phyloP scores from a whole-genome alignment of 805 yeast species.

The Pichia kluyveri region DNA sequence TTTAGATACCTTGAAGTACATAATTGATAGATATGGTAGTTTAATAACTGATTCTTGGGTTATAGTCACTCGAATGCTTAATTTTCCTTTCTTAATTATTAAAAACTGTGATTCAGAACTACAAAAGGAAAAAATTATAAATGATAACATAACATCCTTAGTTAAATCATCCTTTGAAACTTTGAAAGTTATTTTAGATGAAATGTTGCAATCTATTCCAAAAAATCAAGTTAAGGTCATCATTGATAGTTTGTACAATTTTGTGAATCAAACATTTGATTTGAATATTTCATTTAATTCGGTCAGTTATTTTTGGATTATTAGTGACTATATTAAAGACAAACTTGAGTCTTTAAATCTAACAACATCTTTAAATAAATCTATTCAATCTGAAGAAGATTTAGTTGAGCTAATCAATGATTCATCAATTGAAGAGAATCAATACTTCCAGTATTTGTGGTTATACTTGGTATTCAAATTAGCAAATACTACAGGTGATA shows the following conservation, averaged over 20 bases:
- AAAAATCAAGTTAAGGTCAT: slow-evolving; percentile 50
- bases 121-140: slow-evolving; percentile 26
- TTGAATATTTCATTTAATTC: slow-evolving; percentile 86
- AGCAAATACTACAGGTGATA: slow-evolving; percentile 54
- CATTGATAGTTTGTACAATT: slow-evolving; percentile 63
- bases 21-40: slow-evolving; percentile 74
- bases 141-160: slow-evolving; percentile 42
- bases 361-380: neutral
- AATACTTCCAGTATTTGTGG: slow-evolving; percentile 42
- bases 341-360: slow-evolving; percentile 14
- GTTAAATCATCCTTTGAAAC: slow-evolving; percentile 71
- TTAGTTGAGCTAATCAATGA: slow-evolving; percentile 10
- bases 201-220: slow-evolving; percentile 70
- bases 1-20: slow-evolving; percentile 54
- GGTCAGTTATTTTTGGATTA: slow-evolving; percentile 84
- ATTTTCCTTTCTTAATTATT: slow-evolving; percentile 46
- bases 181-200: slow-evolving; percentile 75
- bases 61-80: slow-evolving; percentile 51
- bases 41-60: slow-evolving; percentile 57
- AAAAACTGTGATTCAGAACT: slow-evolving; percentile 14
- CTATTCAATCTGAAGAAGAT: slow-evolving; percentile 16
- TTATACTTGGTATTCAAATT: slow-evolving; percentile 52
- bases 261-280: slow-evolving; percentile 63
- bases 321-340: slow-evolving; percentile 64
- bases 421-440: slow-evolving; percentile 14